Evolutionary conservation across 73 alveolate species (phyloP), one percentile per base, ranked within the genome.

Genomic region (Tetrahymena borealis): DNA sequence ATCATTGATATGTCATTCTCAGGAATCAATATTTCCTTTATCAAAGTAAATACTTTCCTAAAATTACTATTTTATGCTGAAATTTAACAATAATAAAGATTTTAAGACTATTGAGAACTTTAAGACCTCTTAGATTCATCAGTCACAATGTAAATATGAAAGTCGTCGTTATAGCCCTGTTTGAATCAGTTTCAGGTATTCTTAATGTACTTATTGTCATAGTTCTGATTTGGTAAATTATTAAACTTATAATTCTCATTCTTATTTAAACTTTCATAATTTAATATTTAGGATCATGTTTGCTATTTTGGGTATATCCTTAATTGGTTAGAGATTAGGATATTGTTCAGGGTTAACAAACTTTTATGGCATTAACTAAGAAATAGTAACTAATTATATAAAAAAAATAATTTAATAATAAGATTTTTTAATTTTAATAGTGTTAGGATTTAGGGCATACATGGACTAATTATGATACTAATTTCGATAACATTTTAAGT

Each of bases 51-150:
- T 92, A 78, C 85, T 92, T 90, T 15, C 78, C 39, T 91, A 91
- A 90, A 7, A 90, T 78, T 7, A 32, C 38, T 9, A 79, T 90
- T n/a, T 93, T 91, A 24, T 91, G 38, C 1, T 36, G 77, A 24
- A 3, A 97, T 85, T 78, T 93, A 15, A 79, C 94, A 96, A 7
- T 91, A 94, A 37, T 97, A 91, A 97, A 97, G 92, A 96, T 96
- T 32, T 92, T 97, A 28, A 96, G 99, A 93, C 93, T 97, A 43
- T 93, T 97, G 28, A 94, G 99, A 93, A 95, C 96, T 11, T 94
- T 97, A 20, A 91, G 99, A 40, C 99, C 99, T 9, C 90, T 97
- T 18, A 96, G 99, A 94, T 91, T 97, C 78, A 97, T 97, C 40
- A 95, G 97, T 2, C 97, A 95, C 85, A 97, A 97, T 91, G 91